Base-by-base conservation (phyloP, 2,329 filamentous ascomycete species). In the Botryosphaeria dothidea region DNA sequence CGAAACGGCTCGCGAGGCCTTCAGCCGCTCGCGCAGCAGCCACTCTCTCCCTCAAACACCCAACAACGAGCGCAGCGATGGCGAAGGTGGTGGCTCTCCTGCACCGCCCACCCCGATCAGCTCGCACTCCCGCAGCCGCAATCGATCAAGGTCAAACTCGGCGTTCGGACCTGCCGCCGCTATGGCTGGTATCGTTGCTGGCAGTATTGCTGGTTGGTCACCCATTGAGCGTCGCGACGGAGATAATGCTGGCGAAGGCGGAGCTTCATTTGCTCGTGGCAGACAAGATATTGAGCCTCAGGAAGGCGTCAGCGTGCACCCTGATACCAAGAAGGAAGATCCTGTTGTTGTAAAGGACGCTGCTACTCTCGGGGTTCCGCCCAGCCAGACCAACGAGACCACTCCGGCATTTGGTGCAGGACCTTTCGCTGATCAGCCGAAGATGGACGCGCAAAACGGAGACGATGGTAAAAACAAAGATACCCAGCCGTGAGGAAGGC, bases 161-260 rank as follows among this genome's bases (percentile, higher is more conserved):
- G 90, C 90, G 1, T 83, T 93, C 11, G 90, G 88, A 11, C 89
- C 90, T 1, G 88, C 90, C 1, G 88, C 89, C 7, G 90, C 92
- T 67, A 93, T 93, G 91, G 90, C 91, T n/a, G 91, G 91, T 67
- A 89, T 93, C 65, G 87, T 93, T 57, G 91, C 90, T 8, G 91
- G 90, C 48, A 90, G 89, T 71, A 86, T 93, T 36, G 90, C 88
- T 15, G 90, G 89, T 31, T 93, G 90, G 90, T 91, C 90, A 54
- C 91, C 91, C 0, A 85, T 88, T 63, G 88, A 89, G 66, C 80
- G 85, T 34, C 62, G 62, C 41, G 62, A 64, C 23, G 71, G 71
- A 41, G 72, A 77, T 21, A 77, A 80, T 60, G 77, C 79, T 36
- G 71, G 71, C 38, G 72, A 77, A 21, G 76, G 80, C 62, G 77